phyloP scores from a whole-genome alignment of 192 early-diverging fungal genomes.

The Oehlia diaphana region DNA sequence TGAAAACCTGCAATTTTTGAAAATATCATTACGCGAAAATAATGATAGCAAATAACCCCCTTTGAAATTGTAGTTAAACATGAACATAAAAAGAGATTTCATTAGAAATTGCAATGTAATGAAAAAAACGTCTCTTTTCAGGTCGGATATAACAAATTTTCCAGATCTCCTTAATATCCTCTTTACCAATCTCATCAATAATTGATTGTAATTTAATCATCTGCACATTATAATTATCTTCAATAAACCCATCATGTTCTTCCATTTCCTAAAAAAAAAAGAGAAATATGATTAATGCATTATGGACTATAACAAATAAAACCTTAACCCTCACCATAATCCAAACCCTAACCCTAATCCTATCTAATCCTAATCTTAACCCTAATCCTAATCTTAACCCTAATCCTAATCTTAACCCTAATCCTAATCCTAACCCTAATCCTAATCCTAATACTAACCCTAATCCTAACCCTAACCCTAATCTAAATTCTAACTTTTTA shows the following conservation, averaged over 20 bases:
- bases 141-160: neutral
- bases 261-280: neutral
- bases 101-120: neutral
- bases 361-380: neutral
- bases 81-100: neutral
- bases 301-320: neutral
- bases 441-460: neutral
- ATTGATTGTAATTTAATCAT: neutral
- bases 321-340: too few relatives aligned
- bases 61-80: neutral
- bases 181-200: too few relatives aligned
- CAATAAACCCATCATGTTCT: neutral
- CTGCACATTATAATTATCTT: neutral
- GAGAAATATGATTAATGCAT: neutral
- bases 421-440: too few relatives aligned
- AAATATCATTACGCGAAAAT: slow-evolving; percentile 3
- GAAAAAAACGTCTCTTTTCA: neutral
- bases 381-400: neutral
- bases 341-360: too few relatives aligned
- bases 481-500: too few relatives aligned
- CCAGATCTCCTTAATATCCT: too few relatives aligned
- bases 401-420: too few relatives aligned
- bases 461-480: neutral
- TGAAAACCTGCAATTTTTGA: slow-evolving; percentile 12
- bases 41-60: slow-evolving; percentile 8